Conservation (phyloP, 805 yeast genomes). For the Candida chauliodis region DNA sequence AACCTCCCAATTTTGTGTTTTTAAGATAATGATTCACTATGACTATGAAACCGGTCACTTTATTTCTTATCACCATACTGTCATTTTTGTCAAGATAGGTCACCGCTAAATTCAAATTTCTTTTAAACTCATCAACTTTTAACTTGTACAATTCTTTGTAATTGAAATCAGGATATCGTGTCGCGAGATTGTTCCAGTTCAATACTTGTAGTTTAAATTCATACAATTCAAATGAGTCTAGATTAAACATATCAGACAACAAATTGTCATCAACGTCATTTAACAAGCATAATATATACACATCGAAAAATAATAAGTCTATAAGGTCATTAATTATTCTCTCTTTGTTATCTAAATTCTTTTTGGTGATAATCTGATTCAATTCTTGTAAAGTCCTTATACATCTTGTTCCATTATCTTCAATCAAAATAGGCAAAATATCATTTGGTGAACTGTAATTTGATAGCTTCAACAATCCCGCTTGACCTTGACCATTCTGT, state of each 20-base stretch:
- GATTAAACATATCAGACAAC: constrained; percentile 14
- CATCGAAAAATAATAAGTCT: constrained; percentile 43
- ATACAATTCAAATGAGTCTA: constrained; percentile 10
- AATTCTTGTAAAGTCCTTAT: constrained; percentile 17
- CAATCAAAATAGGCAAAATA: constrained; percentile 54
- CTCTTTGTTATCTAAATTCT: constrained; percentile 4
- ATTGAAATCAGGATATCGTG: constrained; percentile 25
- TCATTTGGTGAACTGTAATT: constrained; percentile 47
- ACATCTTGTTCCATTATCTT: constrained; percentile 38
- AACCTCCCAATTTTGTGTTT: constrained; percentile 17
- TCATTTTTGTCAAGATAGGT: background rate
- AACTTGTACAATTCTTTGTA: constrained; percentile 6
- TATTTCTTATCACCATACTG: constrained; percentile 3
- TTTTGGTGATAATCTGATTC: constrained; percentile 6
- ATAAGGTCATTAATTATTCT: constrained; percentile 38
- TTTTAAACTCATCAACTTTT: constrained; percentile 12
- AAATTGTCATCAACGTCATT: constrained; percentile 7
- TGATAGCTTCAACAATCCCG: constrained; percentile 43
- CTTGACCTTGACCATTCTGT: constrained; percentile 13
- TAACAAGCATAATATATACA: constrained; percentile 39
- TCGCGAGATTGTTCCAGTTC: constrained; percentile 23
- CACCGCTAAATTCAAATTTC: constrained; percentile 11
- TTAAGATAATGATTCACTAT: constrained; percentile 16
- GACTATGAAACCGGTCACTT: constrained; percentile 19
- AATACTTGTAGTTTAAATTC: constrained; percentile 20